Conservation (phyloP, 768 basidiomycete genomes). For the Imleria badia region DNA sequence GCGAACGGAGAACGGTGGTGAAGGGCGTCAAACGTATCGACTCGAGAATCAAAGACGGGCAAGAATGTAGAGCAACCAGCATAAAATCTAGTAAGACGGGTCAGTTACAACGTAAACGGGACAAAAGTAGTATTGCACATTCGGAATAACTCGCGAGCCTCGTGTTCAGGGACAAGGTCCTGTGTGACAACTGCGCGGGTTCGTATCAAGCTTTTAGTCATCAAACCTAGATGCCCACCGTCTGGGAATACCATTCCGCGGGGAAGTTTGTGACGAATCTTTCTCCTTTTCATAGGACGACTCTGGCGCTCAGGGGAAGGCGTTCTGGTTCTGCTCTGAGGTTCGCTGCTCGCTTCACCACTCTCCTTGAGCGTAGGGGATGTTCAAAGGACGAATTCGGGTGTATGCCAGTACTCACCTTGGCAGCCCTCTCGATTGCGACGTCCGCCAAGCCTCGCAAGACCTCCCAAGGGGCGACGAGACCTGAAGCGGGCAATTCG, state of each 20-base stretch:
- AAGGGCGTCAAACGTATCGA: conserved; percentile 85
- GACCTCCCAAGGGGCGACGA: conserved; percentile 87
- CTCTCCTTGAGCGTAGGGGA: conserved; percentile 53
- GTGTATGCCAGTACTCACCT: conserved; percentile 43
- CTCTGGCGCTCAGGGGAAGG: conserved; percentile 69
- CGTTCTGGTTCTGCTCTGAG: conserved; percentile 72
- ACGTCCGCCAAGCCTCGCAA: conserved; percentile 79
- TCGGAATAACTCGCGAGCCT: conserved; percentile 83
- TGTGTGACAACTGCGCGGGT: conserved; percentile 71
- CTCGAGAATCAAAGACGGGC: conserved; percentile 78
- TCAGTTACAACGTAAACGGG: conserved; percentile 13
- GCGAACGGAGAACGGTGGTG: conserved; percentile 92
- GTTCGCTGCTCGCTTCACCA: conserved; percentile 67
- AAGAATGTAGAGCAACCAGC: conserved; percentile 90
- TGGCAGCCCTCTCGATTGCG: conserved; percentile 74
- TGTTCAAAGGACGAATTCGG: neutral
- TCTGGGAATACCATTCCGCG: conserved; percentile 72
- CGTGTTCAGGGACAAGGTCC: conserved; percentile 73
- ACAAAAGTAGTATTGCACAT: conserved; percentile 47
- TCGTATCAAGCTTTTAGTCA: neutral
- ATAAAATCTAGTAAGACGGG: conserved; percentile 62
- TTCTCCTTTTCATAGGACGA: conserved; percentile 70
- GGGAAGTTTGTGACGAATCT: conserved; percentile 60
- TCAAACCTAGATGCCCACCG: conserved; percentile 42
- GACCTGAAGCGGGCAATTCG: conserved; percentile 75